Base-by-base conservation (phyloP, 495 filamentous ascomycete genomes). In the Penicillium canescens region DNA sequence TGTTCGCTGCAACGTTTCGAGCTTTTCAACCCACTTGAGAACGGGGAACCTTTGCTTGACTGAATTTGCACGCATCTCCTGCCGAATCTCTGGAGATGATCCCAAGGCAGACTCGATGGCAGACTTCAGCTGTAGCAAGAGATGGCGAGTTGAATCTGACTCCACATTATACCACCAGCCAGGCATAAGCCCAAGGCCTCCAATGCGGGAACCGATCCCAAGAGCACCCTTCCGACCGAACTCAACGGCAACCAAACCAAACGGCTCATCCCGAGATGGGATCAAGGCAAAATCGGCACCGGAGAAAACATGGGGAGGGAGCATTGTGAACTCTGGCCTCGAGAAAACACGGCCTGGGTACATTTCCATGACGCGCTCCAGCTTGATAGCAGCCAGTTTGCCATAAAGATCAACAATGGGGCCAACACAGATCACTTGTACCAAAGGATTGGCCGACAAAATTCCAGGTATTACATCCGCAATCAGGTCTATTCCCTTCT, bases 231-330 rank as follows among this genome's bases (percentile, higher is more conserved):
- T 87, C 14, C 86, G 74, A 14, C 86, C 86, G 59, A 88, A 89
- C 54, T 89, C 86, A 31, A 89, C 86, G n/a, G 86, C 86, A 6
- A 88, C 85, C 26, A 89, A 62, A 12, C 86, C 86, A 53, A 89
- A 89, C 1, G 86, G 86, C 60, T 89, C 86, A 56, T 89, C 86
- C 38, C 86, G 80, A 11, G 83, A 86, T 4, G 86, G 86, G 55
- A 89, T 89, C 13, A 89, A 73, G 7, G 86, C 85, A 55, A 89
- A 88, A 48, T 89, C 86, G 14, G 86, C 84, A 35, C 86, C 86
- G 55, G 77, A 85, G 63, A 88, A 88, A 56, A 89, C 82, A 65
- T 77, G 88, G 3, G 85, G 86, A 8, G 84, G 86, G 4, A 89
- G 75, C 4, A 77, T 69, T 4, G 85, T 88, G 67, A 88, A 88